Conservation (phyloP, 2,329 filamentous ascomycete species). For the Neonectria punicea region DNA sequence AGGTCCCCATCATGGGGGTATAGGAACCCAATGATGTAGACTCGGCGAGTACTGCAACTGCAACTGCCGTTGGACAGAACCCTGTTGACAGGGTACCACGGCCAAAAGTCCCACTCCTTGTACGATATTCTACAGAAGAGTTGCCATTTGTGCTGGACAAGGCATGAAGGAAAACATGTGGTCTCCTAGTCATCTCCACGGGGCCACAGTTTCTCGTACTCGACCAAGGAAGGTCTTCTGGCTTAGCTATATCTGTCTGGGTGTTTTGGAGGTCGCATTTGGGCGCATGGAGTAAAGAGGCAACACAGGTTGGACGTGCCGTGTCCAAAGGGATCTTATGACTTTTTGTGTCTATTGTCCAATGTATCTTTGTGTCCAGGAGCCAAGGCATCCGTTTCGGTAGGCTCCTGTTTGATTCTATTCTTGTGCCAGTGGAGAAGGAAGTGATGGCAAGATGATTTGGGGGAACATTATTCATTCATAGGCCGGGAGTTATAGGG, state of each 20-base stretch:
- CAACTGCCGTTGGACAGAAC: constrained; percentile 15
- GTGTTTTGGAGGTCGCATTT: constrained; percentile 32
- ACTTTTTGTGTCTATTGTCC: constrained; percentile 33
- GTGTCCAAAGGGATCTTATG: constrained; percentile 19
- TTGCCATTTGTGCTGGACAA: constrained; percentile 31
- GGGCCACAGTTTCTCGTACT: neutral
- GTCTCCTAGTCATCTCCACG: neutral
- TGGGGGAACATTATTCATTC: constrained; percentile 36
- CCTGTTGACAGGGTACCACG: constrained; percentile 30
- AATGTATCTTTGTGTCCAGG: constrained; percentile 37
- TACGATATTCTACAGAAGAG: constrained; percentile 30
- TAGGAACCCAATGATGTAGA: constrained; percentile 41
- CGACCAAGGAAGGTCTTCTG: neutral
- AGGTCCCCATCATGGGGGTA: constrained; percentile 58
- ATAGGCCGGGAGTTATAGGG: constrained; percentile 41
- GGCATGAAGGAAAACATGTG: constrained; percentile 11
- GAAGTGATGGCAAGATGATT: constrained; percentile 26
- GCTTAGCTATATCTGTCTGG: constrained; percentile 7
- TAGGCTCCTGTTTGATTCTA: constrained; percentile 27
- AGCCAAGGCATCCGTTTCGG: constrained; percentile 21
- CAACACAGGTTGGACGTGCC: constrained; percentile 29
- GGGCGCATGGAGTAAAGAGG: constrained; percentile 44
- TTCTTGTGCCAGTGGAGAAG: constrained; percentile 9
- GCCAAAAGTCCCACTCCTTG: constrained; percentile 18
- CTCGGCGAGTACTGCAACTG: constrained; percentile 7